A percentile compares a stretch with the other conserved stretches of the same genome.
phyloP scores from a whole-genome alignment of 2,329 filamentous ascomycete genomes.

The Clarireedia homoeocarpa region DNA sequence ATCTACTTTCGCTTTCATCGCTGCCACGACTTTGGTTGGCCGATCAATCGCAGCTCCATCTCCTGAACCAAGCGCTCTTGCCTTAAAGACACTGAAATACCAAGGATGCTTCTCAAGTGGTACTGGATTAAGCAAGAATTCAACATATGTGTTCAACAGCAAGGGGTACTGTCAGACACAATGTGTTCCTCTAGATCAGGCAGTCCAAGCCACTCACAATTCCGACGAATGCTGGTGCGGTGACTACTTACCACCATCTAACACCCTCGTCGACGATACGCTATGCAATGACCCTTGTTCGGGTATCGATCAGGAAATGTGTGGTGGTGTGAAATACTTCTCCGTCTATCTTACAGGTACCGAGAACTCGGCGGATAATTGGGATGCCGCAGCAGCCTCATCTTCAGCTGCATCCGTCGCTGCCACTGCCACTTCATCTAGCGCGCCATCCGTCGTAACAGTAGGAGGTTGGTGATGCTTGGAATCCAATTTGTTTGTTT shows the following conservation, averaged over 20 bases:
- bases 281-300: conserved; percentile 23
- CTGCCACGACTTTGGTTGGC: conserved; percentile 15
- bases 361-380: conserved; percentile 12
- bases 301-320: conserved; percentile 23
- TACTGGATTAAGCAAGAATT: conserved; percentile 20
- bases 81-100: conserved; percentile 9
- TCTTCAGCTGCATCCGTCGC: conserved; percentile 7
- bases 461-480: conserved; percentile 10
- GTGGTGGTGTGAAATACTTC: conserved; percentile 24
- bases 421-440: conserved; percentile 15
- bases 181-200: conserved; percentile 15
- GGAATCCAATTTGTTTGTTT: neutral
- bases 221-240: conserved; percentile 27
- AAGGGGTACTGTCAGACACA: conserved; percentile 21
- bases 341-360: conserved; percentile 24
- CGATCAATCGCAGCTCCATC: conserved; percentile 12
- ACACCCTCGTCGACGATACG: conserved; percentile 13
- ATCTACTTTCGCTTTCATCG: conserved; percentile 14
- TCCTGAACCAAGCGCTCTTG: neutral
- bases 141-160: conserved; percentile 23
- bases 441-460: conserved; percentile 23
- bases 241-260: conserved; percentile 20
- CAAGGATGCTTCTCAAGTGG: conserved; percentile 25
- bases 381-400: conserved; percentile 11
- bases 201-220: conserved; percentile 22